Conservation (phyloP, 2,329 filamentous ascomycete species). For the Colletotrichum tabaci region DNA sequence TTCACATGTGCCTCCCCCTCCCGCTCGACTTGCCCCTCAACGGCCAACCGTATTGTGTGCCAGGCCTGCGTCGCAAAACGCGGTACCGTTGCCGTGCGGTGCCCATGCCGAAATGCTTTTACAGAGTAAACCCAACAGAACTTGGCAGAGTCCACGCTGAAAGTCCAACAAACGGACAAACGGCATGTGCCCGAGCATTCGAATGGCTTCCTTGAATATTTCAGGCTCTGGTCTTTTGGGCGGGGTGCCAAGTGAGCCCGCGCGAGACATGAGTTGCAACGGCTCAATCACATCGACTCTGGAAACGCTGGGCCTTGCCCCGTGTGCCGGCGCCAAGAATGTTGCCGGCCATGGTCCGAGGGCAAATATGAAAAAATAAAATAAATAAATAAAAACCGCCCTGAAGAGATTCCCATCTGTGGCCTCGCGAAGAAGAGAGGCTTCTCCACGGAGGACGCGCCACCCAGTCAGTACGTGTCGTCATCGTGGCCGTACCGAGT, state of each 20-base stretch:
- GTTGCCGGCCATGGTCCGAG: constrained; percentile 21
- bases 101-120: too few species aligned
- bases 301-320: constrained; percentile 17
- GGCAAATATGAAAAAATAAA: not conserved
- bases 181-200: constrained; percentile 9
- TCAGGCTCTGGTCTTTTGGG: not conserved
- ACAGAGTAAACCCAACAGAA: not conserved
- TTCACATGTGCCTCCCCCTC: constrained; percentile 22
- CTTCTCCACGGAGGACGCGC: not conserved
- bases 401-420: not conserved
- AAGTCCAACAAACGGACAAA: constrained; percentile 8
- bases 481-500: not conserved
- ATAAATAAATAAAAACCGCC: too few species aligned
- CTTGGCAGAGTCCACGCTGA: not conserved
- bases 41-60: constrained; percentile 9
- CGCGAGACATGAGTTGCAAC: constrained; percentile 13
- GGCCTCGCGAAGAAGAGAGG: not conserved
- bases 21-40: not conserved
- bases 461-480: not conserved
- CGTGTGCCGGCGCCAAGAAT: constrained; percentile 16
- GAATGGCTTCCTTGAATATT: constrained; percentile 11
- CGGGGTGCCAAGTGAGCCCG: constrained; percentile 11
- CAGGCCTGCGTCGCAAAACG: constrained; percentile 25
- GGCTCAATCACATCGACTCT: constrained; percentile 29
- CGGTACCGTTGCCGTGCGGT: not conserved